Evolutionary conservation across 2,329 filamentous ascomycete genomes (phyloP).

Genomic region (Cladosporium sp.): DNA sequence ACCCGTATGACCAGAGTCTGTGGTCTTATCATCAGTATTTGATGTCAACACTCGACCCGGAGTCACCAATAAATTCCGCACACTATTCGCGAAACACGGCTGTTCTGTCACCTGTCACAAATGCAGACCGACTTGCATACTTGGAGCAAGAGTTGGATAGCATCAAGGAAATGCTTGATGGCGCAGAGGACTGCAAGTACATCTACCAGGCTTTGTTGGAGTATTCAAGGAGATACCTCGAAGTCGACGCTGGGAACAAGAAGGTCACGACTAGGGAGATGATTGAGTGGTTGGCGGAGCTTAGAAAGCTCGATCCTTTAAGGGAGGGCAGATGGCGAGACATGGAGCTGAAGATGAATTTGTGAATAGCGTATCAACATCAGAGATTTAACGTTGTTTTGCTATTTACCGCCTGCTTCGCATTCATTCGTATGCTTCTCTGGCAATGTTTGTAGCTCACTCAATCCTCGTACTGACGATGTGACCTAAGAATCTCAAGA

Average conservation of each 20-base stretch:
- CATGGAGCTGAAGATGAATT: slow-evolving; percentile 49
- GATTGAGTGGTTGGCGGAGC: slow-evolving; percentile 53
- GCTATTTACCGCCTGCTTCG: too few species aligned
- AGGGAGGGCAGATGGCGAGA: slow-evolving; percentile 73
- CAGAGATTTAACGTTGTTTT: too few species aligned
- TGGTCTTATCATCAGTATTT: slow-evolving; percentile 97
- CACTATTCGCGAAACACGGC: slow-evolving; percentile 23
- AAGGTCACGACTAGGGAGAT: slow-evolving; percentile 43
- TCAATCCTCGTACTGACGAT: too few species aligned
- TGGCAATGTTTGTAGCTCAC: too few species aligned
- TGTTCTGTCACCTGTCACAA: slow-evolving; percentile 62
- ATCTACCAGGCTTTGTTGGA: slow-evolving; percentile 83
- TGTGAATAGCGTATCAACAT: too few species aligned
- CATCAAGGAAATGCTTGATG: slow-evolving; percentile 61
- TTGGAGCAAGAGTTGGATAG: slow-evolving; percentile 68
- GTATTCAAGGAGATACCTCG: slow-evolving; percentile 62
- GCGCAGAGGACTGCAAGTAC: slow-evolving; percentile 74
- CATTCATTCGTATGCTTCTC: too few species aligned
- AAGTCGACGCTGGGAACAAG: slow-evolving; percentile 39
- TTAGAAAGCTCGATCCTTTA: slow-evolving; percentile 69
- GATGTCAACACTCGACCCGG: slow-evolving; percentile 60
- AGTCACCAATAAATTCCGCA: slow-evolving; percentile 39
- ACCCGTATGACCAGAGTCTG: slow-evolving; percentile 89
- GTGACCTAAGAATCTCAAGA: too few species aligned
- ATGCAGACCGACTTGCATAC: slow-evolving; percentile 60